Conservation (phyloP, 495 filamentous ascomycete genomes). For the Aspergillus cristatus region DNA sequence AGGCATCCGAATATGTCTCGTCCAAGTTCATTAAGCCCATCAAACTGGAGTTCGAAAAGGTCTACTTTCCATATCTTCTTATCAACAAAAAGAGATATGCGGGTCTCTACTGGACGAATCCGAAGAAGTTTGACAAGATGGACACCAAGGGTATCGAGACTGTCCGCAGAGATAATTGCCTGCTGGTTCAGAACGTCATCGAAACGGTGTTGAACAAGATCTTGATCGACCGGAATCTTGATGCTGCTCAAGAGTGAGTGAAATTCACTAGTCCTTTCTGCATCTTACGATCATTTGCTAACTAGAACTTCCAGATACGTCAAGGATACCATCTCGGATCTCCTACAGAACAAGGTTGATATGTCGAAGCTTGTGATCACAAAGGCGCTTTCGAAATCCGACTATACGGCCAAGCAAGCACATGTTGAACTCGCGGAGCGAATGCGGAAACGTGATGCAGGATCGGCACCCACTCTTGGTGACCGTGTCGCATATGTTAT, state of each 20-base stretch:
- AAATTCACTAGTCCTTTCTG: background rate
- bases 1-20: constrained; percentile 81
- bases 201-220: constrained; percentile 95
- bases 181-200: constrained; percentile 92
- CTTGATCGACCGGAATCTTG: constrained; percentile 82
- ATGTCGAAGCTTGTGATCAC: constrained; percentile 99
- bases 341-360: constrained; percentile 95
- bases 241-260: constrained; percentile 85
- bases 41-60: constrained; percentile 99
- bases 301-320: constrained; percentile 60
- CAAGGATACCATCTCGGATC: constrained; percentile 89
- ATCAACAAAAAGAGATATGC: constrained; percentile 99
- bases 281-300: background rate
- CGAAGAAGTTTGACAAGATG: constrained; percentile 98
- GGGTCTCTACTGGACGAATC: constrained; percentile 90
- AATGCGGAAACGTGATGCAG: constrained; percentile 93
- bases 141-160: constrained; percentile 99
- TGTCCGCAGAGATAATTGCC: constrained; percentile 91
- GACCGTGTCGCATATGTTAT: constrained; percentile 99
- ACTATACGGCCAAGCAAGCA: constrained; percentile 84
- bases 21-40: constrained; percentile 90
- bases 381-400: constrained; percentile 79
- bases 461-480: constrained; percentile 87
- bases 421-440: constrained; percentile 89
- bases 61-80: constrained; percentile 94